Evolutionary conservation across 163 green algal genomes (phyloP), one percentile per base, ranked within the genome.

Genomic region (Scenedesmus sp.): DNA sequence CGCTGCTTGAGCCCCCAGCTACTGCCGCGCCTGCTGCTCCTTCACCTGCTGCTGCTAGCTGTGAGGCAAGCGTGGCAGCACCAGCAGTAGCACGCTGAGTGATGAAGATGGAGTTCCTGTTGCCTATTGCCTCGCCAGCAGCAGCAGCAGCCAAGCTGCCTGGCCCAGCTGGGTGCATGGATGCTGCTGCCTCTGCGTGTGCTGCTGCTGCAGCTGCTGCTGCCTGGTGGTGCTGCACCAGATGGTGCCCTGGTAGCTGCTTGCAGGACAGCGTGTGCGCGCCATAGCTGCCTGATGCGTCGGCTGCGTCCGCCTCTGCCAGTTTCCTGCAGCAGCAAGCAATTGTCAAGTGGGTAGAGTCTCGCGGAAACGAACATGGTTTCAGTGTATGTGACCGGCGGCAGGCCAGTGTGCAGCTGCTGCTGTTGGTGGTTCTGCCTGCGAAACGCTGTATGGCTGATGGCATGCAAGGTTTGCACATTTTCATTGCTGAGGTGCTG

Each of bases 21-120:
- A 54, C 70, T 76, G n/a, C 54, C 7, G 54, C 26, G 64, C 46
- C 34, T 90, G 82, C 64, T 84, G 18, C 86, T 83, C 46, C 62
- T 15, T 23, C 46, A 66, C 8, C 34, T 83, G 13, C 86, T 90
- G 52, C 62, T 82, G 62, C 67, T 20, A 64, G 54, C 81, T 86
- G 81, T 26, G 81, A 52, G 1, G 70, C 70, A n/a, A 57, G 77
- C 77, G 77, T 59, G 34, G 46, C 52, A n/a, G 7, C 15, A 52
- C 70, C 87, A 56, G 87, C 87, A 62, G 88, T 56, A 67, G 88
- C 88, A 59, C 79, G 26, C 62, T 92, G 88, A 1, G 88, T 92
- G 60, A 92, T 92, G 54, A 92, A 92, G 34, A 88, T 23, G 0
- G 79, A 82, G 18, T 26, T 67, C 62, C 66, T 62, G 60, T 82